Percentiles rank a stretch among this genome's conserved stretches.
phyloP scores from a whole-genome alignment of 2,329 filamentous ascomycete species.

The Ascochyta lentis region DNA sequence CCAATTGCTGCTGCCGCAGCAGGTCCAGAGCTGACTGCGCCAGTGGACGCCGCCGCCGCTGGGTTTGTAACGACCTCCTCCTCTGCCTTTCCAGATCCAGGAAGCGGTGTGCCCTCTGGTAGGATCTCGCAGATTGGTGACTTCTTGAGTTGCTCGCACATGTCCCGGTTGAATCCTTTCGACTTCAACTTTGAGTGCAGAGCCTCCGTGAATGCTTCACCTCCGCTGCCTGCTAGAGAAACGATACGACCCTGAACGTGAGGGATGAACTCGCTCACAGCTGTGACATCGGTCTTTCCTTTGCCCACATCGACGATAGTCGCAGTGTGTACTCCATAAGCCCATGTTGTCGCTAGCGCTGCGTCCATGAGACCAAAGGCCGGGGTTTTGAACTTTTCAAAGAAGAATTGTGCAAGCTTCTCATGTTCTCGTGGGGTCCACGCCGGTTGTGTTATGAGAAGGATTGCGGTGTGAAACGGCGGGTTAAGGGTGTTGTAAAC shows the following conservation, averaged over 20 bases:
- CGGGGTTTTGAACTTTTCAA: conserved; percentile 95
- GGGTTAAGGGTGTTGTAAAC: conserved; percentile 89
- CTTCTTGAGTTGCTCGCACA: conserved; percentile 71
- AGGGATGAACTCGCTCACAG: conserved; percentile 82
- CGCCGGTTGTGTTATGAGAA: conserved; percentile 86
- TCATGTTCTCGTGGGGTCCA: conserved; percentile 92
- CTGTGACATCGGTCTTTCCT: conserved; percentile 91
- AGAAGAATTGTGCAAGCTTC: conserved; percentile 88
- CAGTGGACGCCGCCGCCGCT: conserved; percentile 63
- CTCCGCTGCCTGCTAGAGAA: conserved; percentile 73
- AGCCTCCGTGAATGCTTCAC: conserved; percentile 82
- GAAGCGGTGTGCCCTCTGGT: conserved; percentile 60
- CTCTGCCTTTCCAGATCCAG: conserved; percentile 55
- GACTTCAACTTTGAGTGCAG: conserved; percentile 70
- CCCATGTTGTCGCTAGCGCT: conserved; percentile 78
- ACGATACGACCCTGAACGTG: conserved; percentile 70
- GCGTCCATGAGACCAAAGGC: conserved; percentile 90
- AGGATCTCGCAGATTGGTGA: conserved; percentile 69
- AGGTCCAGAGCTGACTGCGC: conserved; percentile 55
- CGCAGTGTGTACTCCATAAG: conserved; percentile 82
- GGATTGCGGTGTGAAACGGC: conserved; percentile 91
- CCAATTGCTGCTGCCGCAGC: conserved; percentile 53
- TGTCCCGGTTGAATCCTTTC: conserved; percentile 65
- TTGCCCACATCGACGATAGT: conserved; percentile 91
- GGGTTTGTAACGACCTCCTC: conserved; percentile 56